Conservation (phyloP, 768 basidiomycete genomes). For the Mrakia frigida region DNA sequence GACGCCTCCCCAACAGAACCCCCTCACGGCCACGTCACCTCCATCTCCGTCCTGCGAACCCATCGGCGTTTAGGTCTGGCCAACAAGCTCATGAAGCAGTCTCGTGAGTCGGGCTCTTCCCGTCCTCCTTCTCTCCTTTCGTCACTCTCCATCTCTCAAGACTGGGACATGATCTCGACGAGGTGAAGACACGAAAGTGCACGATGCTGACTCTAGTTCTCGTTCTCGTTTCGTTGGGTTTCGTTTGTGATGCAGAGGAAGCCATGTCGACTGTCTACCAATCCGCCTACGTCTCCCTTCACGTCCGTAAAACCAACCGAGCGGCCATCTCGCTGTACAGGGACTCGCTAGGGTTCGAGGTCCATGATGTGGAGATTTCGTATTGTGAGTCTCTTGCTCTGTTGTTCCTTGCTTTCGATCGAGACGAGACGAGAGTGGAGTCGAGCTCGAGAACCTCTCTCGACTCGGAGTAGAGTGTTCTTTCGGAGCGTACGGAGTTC, state of each 20-base stretch:
- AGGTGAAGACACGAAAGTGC: no score
- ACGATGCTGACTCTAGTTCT: no score
- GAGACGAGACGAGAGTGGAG: not conserved
- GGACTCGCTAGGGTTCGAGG: slow-evolving; percentile 83
- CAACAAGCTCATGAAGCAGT: slow-evolving; percentile 87
- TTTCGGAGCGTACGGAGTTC: no score
- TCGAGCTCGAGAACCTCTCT: not conserved
- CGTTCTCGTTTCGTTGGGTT: not conserved
- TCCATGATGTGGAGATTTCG: slow-evolving; percentile 75
- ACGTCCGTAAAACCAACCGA: slow-evolving; percentile 91
- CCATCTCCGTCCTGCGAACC: slow-evolving; percentile 86
- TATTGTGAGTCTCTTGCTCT: slow-evolving; percentile 58
- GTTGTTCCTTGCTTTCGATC: not conserved
- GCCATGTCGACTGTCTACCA: slow-evolving; percentile 86
- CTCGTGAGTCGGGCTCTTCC: slow-evolving; percentile 57
- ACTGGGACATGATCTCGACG: no score
- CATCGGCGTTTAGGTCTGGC: slow-evolving; percentile 88
- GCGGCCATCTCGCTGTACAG: slow-evolving; percentile 83
- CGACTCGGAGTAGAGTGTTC: no score
- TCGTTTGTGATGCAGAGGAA: slow-evolving; percentile 68
- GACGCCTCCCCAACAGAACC: slow-evolving; percentile 53
- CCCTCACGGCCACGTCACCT: slow-evolving; percentile 86
- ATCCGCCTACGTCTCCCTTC: slow-evolving; percentile 76
- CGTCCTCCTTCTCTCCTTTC: not conserved
- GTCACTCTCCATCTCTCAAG: not conserved